A percentile compares a stretch with the other conserved stretches of the same genome.
phyloP scores from a whole-genome alignment of 257 asterid species.

The Orobanche coerulescens region DNA sequence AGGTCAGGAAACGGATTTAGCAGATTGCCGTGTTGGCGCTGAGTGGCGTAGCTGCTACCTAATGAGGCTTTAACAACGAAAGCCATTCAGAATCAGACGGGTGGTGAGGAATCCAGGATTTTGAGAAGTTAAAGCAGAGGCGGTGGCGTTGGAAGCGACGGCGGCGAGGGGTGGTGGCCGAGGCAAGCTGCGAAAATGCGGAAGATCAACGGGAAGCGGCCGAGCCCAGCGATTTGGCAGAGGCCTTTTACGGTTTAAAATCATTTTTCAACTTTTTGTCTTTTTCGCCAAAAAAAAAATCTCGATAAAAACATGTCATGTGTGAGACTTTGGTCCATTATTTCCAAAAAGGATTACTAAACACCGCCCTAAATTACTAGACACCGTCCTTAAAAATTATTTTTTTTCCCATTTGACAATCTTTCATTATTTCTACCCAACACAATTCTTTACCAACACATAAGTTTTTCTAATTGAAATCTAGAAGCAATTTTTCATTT shows the following conservation, averaged over 20 bases:
- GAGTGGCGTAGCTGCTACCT: conserved; percentile 12
- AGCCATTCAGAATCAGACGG: conserved; percentile 28
- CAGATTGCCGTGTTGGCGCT: conserved; percentile 21
- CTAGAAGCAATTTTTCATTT: too few relatives aligned
- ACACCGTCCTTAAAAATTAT: too few relatives aligned
- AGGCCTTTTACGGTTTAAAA: conserved; percentile 21
- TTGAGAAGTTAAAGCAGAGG: background rate
- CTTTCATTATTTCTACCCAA: too few relatives aligned
- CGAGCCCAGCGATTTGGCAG: background rate
- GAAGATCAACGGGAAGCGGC: background rate
- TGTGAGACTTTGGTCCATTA: too few relatives aligned
- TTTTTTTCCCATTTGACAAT: too few relatives aligned
- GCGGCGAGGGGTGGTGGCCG: conserved; percentile 8
- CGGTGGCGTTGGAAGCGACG: background rate
- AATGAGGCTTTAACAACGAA: conserved; percentile 29
- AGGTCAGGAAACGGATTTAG: conserved; percentile 18
- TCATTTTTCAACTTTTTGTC: background rate
- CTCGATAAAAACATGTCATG: too few relatives aligned
- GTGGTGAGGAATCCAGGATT: background rate
- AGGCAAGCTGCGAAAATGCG: background rate
- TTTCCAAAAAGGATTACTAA: too few relatives aligned
- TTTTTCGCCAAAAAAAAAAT: too few relatives aligned
- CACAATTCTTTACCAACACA: too few relatives aligned
- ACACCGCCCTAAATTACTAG: too few relatives aligned
- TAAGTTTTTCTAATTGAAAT: too few relatives aligned